phyloP scores from a whole-genome alignment of 2,329 filamentous ascomycete species.

The Mariannaea elegans region DNA sequence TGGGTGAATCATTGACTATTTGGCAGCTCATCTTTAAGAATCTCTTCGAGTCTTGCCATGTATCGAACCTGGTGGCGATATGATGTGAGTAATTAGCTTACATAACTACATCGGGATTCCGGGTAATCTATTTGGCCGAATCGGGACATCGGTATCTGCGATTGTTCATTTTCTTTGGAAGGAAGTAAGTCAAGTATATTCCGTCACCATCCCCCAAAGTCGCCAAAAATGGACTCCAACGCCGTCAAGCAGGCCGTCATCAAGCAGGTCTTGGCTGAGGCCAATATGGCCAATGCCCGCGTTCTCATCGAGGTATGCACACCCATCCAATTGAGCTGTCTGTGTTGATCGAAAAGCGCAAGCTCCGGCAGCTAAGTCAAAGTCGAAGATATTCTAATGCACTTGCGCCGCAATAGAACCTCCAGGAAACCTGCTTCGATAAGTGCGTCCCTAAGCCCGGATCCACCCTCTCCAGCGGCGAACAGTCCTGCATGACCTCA shows the following conservation, averaged over 20 bases:
- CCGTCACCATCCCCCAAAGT: slow-evolving; percentile 22
- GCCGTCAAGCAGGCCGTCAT: slow-evolving; percentile 69
- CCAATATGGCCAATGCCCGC: slow-evolving; percentile 73
- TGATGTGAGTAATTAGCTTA: no score
- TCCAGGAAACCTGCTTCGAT: slow-evolving; percentile 84
- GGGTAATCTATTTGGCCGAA: slow-evolving; percentile 29
- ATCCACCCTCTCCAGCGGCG: slow-evolving; percentile 70
- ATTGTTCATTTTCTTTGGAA: slow-evolving; percentile 23
- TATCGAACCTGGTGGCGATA: no score
- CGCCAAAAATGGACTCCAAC: slow-evolving; percentile 64
- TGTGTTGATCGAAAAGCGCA: not conserved
- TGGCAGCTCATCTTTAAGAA: not conserved
- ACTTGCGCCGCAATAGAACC: slow-evolving; percentile 62
- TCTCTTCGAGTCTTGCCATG: no score
- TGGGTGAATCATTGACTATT: no score
- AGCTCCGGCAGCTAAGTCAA: not conserved
- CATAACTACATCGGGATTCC: no score
- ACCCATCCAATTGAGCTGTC: slow-evolving; percentile 7
- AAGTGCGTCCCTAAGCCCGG: slow-evolving; percentile 79
- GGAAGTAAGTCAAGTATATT: slow-evolving; percentile 16
- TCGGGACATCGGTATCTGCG: slow-evolving; percentile 9
- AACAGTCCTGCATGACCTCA: slow-evolving; percentile 74
- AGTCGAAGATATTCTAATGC: slow-evolving; percentile 19
- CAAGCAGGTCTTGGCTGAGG: slow-evolving; percentile 70
- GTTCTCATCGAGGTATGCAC: slow-evolving; percentile 71